Evolutionary conservation across 768 basidiomycete species (phyloP).

Genomic region (Daedaleopsis nitida): DNA sequence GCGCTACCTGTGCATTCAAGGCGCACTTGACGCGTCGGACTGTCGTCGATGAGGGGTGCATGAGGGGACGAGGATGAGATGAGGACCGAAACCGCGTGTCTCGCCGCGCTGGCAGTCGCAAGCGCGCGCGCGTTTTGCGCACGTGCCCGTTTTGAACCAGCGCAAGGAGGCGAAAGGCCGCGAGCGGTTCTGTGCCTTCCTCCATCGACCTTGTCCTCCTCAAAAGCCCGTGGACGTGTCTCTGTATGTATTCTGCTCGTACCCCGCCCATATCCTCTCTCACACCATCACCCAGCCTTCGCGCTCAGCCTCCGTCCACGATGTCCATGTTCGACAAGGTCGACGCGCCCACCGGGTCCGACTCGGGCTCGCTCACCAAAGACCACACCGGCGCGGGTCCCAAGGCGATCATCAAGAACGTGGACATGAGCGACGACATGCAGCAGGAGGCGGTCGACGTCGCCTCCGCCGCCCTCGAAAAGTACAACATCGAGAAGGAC

Average conservation of each 20-base stretch:
- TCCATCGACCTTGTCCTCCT: not conserved
- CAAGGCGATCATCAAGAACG: slow-evolving; percentile 94
- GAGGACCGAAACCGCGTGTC: not conserved
- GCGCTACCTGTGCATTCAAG: not conserved
- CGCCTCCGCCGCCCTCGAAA: slow-evolving; percentile 81
- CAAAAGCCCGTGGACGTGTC: not conserved
- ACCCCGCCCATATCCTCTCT: not conserved
- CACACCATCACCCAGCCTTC: not conserved
- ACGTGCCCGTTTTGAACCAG: too few relatives aligned
- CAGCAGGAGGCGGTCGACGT: slow-evolving; percentile 93
- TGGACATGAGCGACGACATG: slow-evolving; percentile 97
- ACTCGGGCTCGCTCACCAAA: slow-evolving; percentile 48
- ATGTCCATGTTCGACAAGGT: slow-evolving; percentile 42
- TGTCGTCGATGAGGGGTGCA: not conserved
- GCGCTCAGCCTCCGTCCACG: too few relatives aligned
- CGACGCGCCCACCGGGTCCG: slow-evolving; percentile 59
- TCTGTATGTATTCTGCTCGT: not conserved
- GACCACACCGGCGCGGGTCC: slow-evolving; percentile 42
- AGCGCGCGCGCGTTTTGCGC: too few relatives aligned
- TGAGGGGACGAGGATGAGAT: not conserved
- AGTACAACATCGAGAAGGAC: slow-evolving; percentile 96
- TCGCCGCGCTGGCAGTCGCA: too few relatives aligned
- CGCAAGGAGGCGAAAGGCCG: too few relatives aligned
- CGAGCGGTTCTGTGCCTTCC: too few relatives aligned
- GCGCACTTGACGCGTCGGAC: too few relatives aligned